phyloP scores from a whole-genome alignment of 352 stramenopile genomes.

The Phytophthora aleatoria region DNA sequence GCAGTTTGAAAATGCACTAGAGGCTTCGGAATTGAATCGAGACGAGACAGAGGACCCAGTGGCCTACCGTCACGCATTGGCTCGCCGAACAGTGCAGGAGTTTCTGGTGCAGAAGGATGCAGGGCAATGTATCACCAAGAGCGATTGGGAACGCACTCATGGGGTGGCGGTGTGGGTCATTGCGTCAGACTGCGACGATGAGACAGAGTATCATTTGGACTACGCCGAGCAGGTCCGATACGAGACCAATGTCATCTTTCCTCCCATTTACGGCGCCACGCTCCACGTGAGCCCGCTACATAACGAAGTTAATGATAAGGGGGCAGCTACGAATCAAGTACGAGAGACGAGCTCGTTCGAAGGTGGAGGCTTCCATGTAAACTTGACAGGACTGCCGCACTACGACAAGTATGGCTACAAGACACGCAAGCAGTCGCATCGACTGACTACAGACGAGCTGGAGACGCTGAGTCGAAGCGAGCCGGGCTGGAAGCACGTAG shows the following conservation, averaged over 20 bases:
- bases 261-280: slow-evolving; percentile 75
- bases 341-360: slow-evolving; percentile 32
- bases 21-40: slow-evolving; percentile 12
- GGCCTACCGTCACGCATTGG: slow-evolving; percentile 49
- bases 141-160: slow-evolving; percentile 47
- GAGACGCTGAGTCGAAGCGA: slow-evolving; percentile 37
- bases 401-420: slow-evolving; percentile 75
- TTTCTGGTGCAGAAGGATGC: slow-evolving; percentile 48
- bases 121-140: slow-evolving; percentile 27
- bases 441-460: slow-evolving; percentile 55
- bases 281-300: slow-evolving; percentile 70
- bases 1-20: slow-evolving; percentile 11
- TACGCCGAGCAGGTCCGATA: slow-evolving; percentile 76
- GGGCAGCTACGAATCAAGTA: background rate
- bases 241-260: slow-evolving; percentile 75
- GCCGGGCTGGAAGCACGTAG: slow-evolving; percentile 45
- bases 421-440: slow-evolving; percentile 42
- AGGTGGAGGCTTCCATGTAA: slow-evolving; percentile 69
- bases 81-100: slow-evolving; percentile 50
- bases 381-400: slow-evolving; percentile 51
- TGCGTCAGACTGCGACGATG: slow-evolving; percentile 60
- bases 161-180: slow-evolving; percentile 76
- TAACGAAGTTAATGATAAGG: slow-evolving; percentile 1
- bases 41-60: slow-evolving; percentile 26
- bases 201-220: slow-evolving; percentile 76